phyloP scores from a whole-genome alignment of 2,329 filamentous ascomycete species.

The Botrytis deweyae region DNA sequence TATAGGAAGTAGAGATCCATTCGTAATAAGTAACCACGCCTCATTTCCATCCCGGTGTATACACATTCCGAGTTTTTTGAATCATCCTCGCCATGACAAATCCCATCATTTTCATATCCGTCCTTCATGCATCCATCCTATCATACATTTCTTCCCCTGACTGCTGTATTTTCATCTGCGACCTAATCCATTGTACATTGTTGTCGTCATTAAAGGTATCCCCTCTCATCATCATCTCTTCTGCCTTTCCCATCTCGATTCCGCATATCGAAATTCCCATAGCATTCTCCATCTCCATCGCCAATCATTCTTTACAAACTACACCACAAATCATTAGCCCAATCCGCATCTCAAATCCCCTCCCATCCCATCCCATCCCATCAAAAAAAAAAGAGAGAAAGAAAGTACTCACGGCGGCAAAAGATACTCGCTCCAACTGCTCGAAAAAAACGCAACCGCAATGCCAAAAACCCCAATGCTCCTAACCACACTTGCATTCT shows the following conservation, averaged over 20 bases:
- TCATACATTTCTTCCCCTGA: slow-evolving; percentile 9
- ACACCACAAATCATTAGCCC: background rate
- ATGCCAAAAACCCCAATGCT: slow-evolving; percentile 67
- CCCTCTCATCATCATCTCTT: background rate
- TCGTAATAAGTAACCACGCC: slow-evolving; percentile 16
- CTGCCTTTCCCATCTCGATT: background rate
- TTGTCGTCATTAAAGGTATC: slow-evolving; percentile 8
- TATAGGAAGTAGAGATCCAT: slow-evolving; percentile 22
- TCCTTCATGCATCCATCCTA: background rate
- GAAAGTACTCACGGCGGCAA: slow-evolving; percentile 57
- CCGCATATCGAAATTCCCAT: background rate
- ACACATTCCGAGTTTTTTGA: slow-evolving; percentile 4
- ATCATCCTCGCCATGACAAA: background rate
- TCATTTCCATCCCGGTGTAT: slow-evolving; percentile 9
- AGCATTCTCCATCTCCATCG: background rate
- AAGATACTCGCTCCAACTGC: slow-evolving; percentile 65
- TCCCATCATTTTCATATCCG: background rate
- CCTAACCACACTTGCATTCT: slow-evolving; percentile 67
- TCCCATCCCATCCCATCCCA: background rate
- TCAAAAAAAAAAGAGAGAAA: too few relatives aligned
- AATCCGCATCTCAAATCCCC: background rate
- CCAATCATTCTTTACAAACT: slow-evolving; percentile 3
- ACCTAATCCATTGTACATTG: slow-evolving; percentile 2
- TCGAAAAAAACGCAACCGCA: slow-evolving; percentile 65
- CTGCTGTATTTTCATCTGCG: background rate